Percentiles rank a stretch among this genome's conserved stretches.
Evolutionary conservation across 176 grass and related monocot genomes (phyloP).

Genomic region (Oryza longistaminata): DNA sequence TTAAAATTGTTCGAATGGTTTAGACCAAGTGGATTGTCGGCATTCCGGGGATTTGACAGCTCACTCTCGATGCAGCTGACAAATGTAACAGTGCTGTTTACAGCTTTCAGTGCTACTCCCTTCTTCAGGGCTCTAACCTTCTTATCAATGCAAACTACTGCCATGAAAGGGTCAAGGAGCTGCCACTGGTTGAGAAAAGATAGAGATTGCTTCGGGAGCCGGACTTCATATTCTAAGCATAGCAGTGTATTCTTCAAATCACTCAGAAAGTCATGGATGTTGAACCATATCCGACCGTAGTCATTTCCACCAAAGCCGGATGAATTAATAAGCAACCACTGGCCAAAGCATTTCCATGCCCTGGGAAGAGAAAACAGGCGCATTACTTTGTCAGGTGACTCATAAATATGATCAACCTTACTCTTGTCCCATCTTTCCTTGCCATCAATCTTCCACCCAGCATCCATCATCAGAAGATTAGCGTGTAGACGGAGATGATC

Average conservation of each 20-base stretch:
- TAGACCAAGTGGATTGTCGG: conserved; percentile 13
- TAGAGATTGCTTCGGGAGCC: conserved; percentile 34
- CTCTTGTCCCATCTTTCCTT: conserved; percentile 42
- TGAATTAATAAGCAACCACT: conserved; percentile 46
- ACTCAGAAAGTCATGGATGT: conserved; percentile 56
- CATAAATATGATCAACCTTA: conserved; percentile 47
- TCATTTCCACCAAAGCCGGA: conserved; percentile 32
- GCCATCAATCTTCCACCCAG: conserved; percentile 63
- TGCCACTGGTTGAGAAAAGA: conserved; percentile 60
- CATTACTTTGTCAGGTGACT: conserved; percentile 36
- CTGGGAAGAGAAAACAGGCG: conserved; percentile 59
- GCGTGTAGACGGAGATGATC: conserved; percentile 70
- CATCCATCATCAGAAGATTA: conserved; percentile 69
- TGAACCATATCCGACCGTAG: conserved; percentile 57
- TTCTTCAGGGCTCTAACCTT: conserved; percentile 47
- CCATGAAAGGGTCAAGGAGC: conserved; percentile 79
- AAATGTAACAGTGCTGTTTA: conserved; percentile 55
- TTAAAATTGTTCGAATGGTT: conserved; percentile 19
- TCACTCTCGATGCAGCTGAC: conserved; percentile 25
- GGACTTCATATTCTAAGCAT: conserved; percentile 54
- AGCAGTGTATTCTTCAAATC: conserved; percentile 64
- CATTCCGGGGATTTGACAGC: conserved; percentile 29
- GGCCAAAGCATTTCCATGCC: conserved; percentile 80
- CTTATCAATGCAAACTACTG: conserved; percentile 66
- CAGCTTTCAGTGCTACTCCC: conserved; percentile 60